Base-by-base conservation (phyloP, 1,139 yeast genomes). In the Kodamaea alishanica region DNA sequence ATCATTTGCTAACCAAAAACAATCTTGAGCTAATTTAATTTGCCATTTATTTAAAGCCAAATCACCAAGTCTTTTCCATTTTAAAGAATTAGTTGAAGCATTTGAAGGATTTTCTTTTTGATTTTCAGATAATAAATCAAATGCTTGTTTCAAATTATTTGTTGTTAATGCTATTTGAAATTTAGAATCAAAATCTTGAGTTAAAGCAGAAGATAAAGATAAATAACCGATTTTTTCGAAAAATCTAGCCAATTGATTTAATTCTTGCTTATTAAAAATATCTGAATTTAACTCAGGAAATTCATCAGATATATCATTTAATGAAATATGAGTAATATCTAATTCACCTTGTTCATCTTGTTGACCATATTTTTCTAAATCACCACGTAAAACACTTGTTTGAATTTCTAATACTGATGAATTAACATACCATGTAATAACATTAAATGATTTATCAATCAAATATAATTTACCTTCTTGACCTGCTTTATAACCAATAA, bases 41-140 rank as follows among this genome's bases (percentile, higher is more conserved):
- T 90, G 81, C 88, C 95, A 92, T 45, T 76, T 75, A 10, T 73
- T 61, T 50, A 94, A 72, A 5, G 96, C 86, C 45, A 81, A 74
- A 66, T 92, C 98, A 47, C 97, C 99, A 42, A 92, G 76, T 45
- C 82, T 76, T 63, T 86, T 87, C 97, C 97, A 92, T 64, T 88
- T 90, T 10, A 61, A 57, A 5, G 64, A 48, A 48, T 69, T 68
- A 26, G 64, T 61, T 37, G 63, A 55, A 10, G 64, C 55, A 20
- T 61, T 56, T 6, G 70, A 54, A 12, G 69, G 62, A 35, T 57
- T 62, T 55, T 75, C 77, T 47, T 79, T 79, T 49, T 79, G 84
- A 41, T 71, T 68, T 24, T 66, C 66, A 10, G 66, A 57, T 29
- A 95, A 87, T 57, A 92, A 79, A 32, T 77, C 78, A 49, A 78